phyloP scores from a whole-genome alignment of 108 stramenopile species.

The Cyclotella baltica region DNA sequence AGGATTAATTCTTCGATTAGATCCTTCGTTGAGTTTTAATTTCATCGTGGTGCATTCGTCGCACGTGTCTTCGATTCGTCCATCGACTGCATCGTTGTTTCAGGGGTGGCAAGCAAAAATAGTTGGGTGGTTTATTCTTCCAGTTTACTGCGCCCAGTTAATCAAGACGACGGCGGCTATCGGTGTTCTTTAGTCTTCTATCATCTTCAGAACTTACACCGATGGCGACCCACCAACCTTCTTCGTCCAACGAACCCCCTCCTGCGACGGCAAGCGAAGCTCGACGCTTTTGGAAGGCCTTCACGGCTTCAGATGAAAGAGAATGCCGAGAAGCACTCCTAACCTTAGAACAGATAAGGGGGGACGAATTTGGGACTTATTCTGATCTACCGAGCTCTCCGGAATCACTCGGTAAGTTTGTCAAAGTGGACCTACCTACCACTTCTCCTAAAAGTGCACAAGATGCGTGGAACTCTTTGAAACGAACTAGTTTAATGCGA shows the following conservation, averaged over 20 bases:
- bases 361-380: background rate
- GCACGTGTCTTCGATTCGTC: slow-evolving; percentile 1
- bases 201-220: background rate
- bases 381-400: background rate
- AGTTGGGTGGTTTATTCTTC: background rate
- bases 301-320: background rate
- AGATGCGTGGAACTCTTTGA: background rate
- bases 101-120: slow-evolving; percentile 3
- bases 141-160: background rate
- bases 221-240: background rate
- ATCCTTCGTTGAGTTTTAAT: background rate
- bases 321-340: background rate
- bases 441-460: slow-evolving; percentile 3
- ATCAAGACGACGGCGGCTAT: background rate
- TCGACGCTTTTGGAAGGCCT: background rate
- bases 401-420: slow-evolving; percentile 7
- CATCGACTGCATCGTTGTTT: background rate
- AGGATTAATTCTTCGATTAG: background rate
- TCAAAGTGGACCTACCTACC: background rate
- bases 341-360: background rate
- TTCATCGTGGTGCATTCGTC: background rate
- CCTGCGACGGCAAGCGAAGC: background rate
- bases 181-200: background rate
- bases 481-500: background rate
- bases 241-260: background rate